Percentiles rank a stretch among this genome's conserved stretches.
Evolutionary conservation across 106 monocot species (phyloP).

Genomic region (Dendrobium catenatum): DNA sequence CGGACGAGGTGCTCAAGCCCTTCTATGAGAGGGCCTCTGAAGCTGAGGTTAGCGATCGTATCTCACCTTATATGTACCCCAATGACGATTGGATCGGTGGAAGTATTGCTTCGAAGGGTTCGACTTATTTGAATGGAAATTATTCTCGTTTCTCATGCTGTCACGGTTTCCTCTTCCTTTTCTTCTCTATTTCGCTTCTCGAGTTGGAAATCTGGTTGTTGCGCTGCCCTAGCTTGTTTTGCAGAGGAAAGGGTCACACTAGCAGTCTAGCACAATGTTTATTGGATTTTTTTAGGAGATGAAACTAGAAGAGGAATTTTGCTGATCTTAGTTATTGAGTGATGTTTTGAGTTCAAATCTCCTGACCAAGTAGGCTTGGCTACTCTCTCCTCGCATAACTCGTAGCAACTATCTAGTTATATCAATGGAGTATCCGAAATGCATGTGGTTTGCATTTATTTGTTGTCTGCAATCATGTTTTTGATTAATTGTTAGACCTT

Average conservation of each 20-base stretch:
- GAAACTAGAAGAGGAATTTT: neutral
- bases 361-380: neutral
- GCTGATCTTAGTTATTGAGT: neutral
- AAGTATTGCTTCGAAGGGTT: neutral
- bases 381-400: neutral
- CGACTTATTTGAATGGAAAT: neutral
- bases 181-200: neutral
- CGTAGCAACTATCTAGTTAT: neutral
- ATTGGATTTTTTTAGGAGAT: too few species aligned
- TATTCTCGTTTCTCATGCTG: neutral
- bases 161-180: neutral
- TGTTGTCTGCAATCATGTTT: neutral
- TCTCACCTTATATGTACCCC: neutral
- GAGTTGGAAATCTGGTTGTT: neutral
- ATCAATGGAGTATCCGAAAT: neutral
- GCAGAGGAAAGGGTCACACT: neutral
- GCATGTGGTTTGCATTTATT: neutral
- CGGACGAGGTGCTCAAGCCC: constrained; percentile 20
- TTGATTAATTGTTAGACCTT: neutral
- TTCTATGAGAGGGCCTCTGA: constrained; percentile 19
- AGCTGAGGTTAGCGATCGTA: constrained; percentile 15
- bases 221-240: neutral
- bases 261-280: neutral
- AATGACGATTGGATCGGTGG: neutral
- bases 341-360: neutral